phyloP scores from a whole-genome alignment of 2,329 filamentous ascomycete genomes.

The Ustulina deusta region DNA sequence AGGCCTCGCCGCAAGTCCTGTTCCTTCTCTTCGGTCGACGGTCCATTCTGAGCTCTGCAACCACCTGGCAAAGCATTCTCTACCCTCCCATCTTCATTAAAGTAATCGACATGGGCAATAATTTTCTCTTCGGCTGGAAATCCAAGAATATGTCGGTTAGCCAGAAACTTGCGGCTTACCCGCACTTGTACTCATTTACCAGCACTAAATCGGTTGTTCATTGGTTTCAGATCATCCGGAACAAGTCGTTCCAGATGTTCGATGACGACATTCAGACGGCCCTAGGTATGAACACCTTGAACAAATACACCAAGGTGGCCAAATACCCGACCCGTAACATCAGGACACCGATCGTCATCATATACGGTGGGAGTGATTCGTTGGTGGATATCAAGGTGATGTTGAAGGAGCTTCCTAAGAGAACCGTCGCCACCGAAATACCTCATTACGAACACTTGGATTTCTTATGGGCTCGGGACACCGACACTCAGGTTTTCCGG shows the following conservation, averaged over 20 bases:
- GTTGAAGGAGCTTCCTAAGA: constrained; percentile 85
- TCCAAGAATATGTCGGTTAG: constrained; percentile 83
- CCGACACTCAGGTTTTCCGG: constrained; percentile 85
- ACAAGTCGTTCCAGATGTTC: constrained; percentile 97
- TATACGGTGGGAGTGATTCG: constrained; percentile 94
- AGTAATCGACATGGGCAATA: constrained; percentile 83
- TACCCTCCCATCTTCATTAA: constrained; percentile 95
- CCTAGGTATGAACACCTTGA: constrained; percentile 75
- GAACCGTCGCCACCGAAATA: constrained; percentile 88
- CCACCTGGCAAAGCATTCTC: constrained; percentile 96
- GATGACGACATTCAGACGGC: constrained; percentile 91
- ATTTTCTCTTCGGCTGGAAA: constrained; percentile 90
- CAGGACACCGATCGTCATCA: constrained; percentile 90
- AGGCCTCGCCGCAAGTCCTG: constrained; percentile 90
- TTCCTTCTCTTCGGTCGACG: constrained; percentile 93
- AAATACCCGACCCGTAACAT: constrained; percentile 98
- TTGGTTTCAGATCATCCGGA: constrained; percentile 99
- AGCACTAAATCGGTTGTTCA: constrained; percentile 97
- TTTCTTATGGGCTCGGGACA: constrained; percentile 92
- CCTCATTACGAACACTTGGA: constrained; percentile 96
- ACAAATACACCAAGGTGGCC: constrained; percentile 94
- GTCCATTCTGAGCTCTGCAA: constrained; percentile 90
- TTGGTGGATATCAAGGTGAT: constrained; percentile 94
- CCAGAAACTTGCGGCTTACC: constrained; percentile 95
- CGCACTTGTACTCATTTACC: constrained; percentile 95